Conservation (phyloP, 2,329 filamentous ascomycete genomes). For the Sporothrix pallida region DNA sequence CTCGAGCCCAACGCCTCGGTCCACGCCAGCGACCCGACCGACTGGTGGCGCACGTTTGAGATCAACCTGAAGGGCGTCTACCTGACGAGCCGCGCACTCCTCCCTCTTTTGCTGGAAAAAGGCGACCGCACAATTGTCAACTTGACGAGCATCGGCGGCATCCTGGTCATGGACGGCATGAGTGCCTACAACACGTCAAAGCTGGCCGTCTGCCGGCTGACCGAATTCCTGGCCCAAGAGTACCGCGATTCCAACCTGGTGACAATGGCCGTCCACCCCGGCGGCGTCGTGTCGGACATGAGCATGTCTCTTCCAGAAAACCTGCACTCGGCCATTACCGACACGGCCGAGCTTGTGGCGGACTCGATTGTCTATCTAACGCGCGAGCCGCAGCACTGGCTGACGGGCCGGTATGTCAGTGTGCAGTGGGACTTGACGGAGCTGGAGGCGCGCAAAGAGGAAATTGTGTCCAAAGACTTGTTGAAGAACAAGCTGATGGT, state of each 20-base stretch:
- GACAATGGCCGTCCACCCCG: not conserved
- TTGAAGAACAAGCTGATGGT: not conserved
- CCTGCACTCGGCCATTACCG: not conserved
- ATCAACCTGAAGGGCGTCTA: not conserved
- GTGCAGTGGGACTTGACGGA: not conserved
- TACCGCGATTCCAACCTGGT: not conserved
- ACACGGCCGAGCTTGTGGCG: not conserved
- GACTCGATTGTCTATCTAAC: not conserved
- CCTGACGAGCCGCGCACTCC: not conserved
- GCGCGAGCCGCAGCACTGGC: constrained; percentile 13
- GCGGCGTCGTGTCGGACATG: constrained; percentile 1
- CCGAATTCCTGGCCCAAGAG: not conserved
- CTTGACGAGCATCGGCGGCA: not conserved
- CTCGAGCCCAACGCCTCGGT: not conserved
- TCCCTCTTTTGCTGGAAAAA: not conserved
- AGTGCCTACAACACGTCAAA: constrained; percentile 8
- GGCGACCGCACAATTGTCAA: constrained; percentile 10
- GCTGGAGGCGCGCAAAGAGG: not conserved
- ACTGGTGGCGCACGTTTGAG: constrained; percentile 7
- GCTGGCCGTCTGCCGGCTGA: not conserved
- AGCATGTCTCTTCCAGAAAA: not conserved
- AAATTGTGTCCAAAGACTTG: not conserved
- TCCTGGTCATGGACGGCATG: constrained; percentile 1
- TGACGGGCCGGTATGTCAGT: constrained; percentile 10
- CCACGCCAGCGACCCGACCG: not conserved